A percentile compares a stretch with the other conserved stretches of the same genome.
phyloP scores from a whole-genome alignment of 164 flowering plant genomes.

The Dillenia turbinata region DNA sequence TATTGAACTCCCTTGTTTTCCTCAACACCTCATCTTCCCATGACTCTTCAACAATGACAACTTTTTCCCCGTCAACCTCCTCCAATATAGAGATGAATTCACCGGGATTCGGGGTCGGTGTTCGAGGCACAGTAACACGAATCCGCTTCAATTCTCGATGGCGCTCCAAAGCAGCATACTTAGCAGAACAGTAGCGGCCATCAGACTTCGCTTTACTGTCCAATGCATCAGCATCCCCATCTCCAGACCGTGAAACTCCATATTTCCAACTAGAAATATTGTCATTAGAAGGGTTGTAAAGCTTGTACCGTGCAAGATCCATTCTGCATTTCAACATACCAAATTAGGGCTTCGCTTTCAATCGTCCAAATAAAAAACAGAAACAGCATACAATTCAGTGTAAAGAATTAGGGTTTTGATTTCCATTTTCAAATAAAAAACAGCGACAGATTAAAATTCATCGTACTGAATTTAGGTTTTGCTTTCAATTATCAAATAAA shows the following conservation, averaged over 20 bases:
- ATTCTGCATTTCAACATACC: constrained; percentile 42
- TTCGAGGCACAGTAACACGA: constrained; percentile 31
- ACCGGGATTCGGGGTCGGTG: constrained; percentile 15
- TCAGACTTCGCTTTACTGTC: constrained; percentile 53
- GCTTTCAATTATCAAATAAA: too few species aligned
- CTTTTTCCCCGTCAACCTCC: constrained; percentile 8
- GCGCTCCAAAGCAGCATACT: constrained; percentile 63
- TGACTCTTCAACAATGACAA: constrained; percentile 55
- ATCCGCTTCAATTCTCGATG: constrained; percentile 63
- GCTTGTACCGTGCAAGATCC: constrained; percentile 81
- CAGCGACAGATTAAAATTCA: too few species aligned
- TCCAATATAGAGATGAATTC: constrained; percentile 62
- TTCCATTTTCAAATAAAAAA: too few species aligned
- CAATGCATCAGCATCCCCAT: constrained; percentile 62
- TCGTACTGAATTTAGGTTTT: too few species aligned
- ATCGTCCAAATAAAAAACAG: too few species aligned
- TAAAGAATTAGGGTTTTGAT: too few species aligned
- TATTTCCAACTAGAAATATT: constrained; percentile 18
- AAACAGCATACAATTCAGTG: too few species aligned
- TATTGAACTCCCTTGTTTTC: constrained; percentile 59
- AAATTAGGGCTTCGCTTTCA: too few species aligned
- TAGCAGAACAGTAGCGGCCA: constrained; percentile 88
- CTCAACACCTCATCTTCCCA: constrained; percentile 92
- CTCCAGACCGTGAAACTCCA: constrained; percentile 34
- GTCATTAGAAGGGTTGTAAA: constrained; percentile 17